Evolutionary conservation across 2,329 filamentous ascomycete species (phyloP).

Genomic region (Monosporascus cannonballus): DNA sequence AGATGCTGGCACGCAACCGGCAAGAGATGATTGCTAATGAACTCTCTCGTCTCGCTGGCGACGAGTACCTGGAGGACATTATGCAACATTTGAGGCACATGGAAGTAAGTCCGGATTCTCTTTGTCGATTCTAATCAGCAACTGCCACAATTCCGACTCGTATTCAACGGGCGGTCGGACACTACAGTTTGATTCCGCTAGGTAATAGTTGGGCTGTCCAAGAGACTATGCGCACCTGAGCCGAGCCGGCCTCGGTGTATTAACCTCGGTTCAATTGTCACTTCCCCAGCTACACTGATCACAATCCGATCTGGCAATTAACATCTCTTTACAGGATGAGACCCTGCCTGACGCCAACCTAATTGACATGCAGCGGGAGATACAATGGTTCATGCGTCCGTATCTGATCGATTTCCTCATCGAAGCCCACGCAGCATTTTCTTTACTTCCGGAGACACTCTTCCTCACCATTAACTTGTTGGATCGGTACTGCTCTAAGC

Average conservation of each 20-base stretch:
- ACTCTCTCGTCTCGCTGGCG: conserved; percentile 74
- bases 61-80: conserved; percentile 92
- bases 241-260: too few species aligned
- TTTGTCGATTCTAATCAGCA: too few species aligned
- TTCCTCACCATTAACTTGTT: conserved; percentile 96
- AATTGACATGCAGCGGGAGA: conserved; percentile 98
- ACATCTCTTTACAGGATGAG: conserved; percentile 49
- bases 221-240: too few species aligned
- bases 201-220: too few species aligned
- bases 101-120: conserved; percentile 57
- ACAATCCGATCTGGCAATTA: background rate
- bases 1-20: conserved; percentile 71
- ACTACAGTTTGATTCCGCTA: too few species aligned
- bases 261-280: too few species aligned
- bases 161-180: too few species aligned
- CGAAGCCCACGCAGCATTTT: conserved; percentile 93
- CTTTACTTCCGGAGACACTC: conserved; percentile 86
- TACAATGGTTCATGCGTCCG: conserved; percentile 99
- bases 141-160: too few species aligned
- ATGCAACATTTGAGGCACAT: conserved; percentile 91
- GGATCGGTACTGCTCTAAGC: conserved; percentile 94
- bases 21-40: conserved; percentile 88
- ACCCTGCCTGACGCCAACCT: conserved; percentile 94
- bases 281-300: background rate
- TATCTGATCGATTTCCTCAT: conserved; percentile 98